Percentiles rank a stretch among this genome's conserved stretches.
Evolutionary conservation across 1,284 basidiomycete genomes (phyloP).

Genomic region (Puccinia coronata): DNA sequence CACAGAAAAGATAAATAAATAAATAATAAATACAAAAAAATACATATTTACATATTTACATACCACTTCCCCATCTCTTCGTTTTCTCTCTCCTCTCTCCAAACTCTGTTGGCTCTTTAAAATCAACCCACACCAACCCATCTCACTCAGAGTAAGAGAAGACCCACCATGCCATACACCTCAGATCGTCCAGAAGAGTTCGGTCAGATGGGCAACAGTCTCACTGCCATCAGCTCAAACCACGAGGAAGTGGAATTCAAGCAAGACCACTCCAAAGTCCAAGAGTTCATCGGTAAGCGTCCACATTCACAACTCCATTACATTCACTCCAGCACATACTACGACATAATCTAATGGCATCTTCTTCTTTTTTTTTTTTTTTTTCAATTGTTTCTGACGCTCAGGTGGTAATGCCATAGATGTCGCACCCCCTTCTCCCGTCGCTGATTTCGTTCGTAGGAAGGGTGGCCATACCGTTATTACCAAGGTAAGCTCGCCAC

Average conservation of each 20-base stretch:
- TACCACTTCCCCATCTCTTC: background rate
- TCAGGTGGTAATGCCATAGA: conserved; percentile 89
- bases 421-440: conserved; percentile 73
- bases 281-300: conserved; percentile 56
- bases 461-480: conserved; percentile 97
- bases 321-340: too few species aligned
- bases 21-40: too few species aligned
- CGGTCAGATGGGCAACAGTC: background rate
- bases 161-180: conserved; percentile 34
- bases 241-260: conserved; percentile 51
- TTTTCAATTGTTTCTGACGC: background rate
- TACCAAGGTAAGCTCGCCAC: conserved; percentile 77
- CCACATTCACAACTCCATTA: background rate
- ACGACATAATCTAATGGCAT: too few species aligned
- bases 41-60: too few species aligned
- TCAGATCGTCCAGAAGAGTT: conserved; percentile 32
- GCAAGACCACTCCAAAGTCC: conserved; percentile 55
- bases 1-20: too few species aligned
- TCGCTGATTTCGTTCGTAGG: conserved; percentile 86
- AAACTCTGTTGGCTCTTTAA: background rate
- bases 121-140: background rate
- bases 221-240: conserved; percentile 23
- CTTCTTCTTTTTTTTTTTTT: background rate
- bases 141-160: too few species aligned
- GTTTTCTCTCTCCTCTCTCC: background rate